Evolutionary conservation across 768 basidiomycete species (phyloP), one percentile per base, ranked within the genome.

Genomic region (Kwoniella sp.): DNA sequence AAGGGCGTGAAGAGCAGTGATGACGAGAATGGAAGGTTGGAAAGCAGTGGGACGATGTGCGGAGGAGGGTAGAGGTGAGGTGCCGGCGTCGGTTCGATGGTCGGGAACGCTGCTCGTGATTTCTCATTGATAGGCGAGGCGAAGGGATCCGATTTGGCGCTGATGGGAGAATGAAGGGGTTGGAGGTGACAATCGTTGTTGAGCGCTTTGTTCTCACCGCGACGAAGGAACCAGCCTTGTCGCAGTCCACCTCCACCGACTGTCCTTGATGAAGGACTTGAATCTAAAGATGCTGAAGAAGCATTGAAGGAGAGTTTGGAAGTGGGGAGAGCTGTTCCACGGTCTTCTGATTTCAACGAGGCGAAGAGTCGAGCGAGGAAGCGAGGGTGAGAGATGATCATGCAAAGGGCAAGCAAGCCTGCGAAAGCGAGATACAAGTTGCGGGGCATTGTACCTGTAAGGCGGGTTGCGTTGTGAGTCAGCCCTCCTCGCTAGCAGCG

Each of bases 301-400:
- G 52, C 25, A 44, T 44, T 9, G 17, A 27, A 33, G 25, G 52
- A 27, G 26, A 7, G 5, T n/a, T 6, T 29, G 6, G 26, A 10
- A 9, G 27, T 21, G 26, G 27, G 17, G 2, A 13, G 25, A 8
- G 52, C 6, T 29, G 52, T 13, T 3, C 7, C 10, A 21, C 52
- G 52, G 7, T 27, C 61, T 15, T 48, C 37, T 17, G 50, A 21
- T 1, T 50, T 55, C 1, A 65, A 50, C 12, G 77, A 78, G 26
- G 77, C 73, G 60, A 73, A 72, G 6, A 77, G 55, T 15, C 77
- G 63, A 50, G 74, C 77, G 46, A 79, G 63, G 59, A 79, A 73
- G 48, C 74, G 61, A 47, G 70, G 63, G 57, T 77, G 74, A 1
- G 69, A 58, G 24, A 72, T 46, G 29, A 74, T 44, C 65, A 79